Evolutionary conservation across 1,139 yeast species (phyloP).

Genomic region (Yamadazyma taylorii): DNA sequence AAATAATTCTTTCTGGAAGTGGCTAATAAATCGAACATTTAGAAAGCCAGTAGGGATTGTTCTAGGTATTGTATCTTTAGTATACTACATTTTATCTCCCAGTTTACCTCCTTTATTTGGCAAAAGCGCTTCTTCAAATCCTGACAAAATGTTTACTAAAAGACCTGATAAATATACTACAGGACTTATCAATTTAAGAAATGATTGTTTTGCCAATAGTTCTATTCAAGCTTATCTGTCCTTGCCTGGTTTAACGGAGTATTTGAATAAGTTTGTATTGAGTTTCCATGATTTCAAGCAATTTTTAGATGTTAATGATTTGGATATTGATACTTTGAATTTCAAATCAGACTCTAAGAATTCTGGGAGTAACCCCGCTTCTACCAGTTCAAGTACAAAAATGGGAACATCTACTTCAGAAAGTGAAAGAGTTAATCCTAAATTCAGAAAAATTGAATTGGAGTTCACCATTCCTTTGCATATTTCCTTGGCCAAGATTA

Average conservation of each 20-base stretch:
- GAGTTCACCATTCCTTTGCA: constrained; percentile 52
- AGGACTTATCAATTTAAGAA: constrained; percentile 77
- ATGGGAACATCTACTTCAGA: constrained; percentile 1
- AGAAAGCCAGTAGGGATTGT: not conserved
- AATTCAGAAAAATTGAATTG: constrained; percentile 26
- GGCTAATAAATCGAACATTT: too few species aligned
- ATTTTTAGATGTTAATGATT: constrained; percentile 23
- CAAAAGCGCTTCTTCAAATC: not conserved
- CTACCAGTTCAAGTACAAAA: not conserved
- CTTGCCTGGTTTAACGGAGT: constrained; percentile 60
- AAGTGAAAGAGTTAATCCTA: constrained; percentile 19
- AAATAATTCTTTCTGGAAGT: not conserved
- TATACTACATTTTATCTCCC: constrained; percentile 15
- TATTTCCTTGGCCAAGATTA: constrained; percentile 52
- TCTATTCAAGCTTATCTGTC: constrained; percentile 83
- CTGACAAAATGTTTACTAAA: constrained; percentile 41
- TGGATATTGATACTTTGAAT: constrained; percentile 24
- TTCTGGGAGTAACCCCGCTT: not conserved
- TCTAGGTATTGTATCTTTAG: constrained; percentile 3
- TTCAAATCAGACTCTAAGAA: constrained; percentile 2
- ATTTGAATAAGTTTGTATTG: constrained; percentile 48
- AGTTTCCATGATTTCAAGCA: constrained; percentile 28
- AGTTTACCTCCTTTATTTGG: constrained; percentile 7
- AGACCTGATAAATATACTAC: constrained; percentile 78
- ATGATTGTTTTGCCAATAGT: constrained; percentile 94